Evolutionary conservation across 2,329 filamentous ascomycete genomes (phyloP), one percentile per base, ranked within the genome.

Genomic region (Fusarium incarnatum): DNA sequence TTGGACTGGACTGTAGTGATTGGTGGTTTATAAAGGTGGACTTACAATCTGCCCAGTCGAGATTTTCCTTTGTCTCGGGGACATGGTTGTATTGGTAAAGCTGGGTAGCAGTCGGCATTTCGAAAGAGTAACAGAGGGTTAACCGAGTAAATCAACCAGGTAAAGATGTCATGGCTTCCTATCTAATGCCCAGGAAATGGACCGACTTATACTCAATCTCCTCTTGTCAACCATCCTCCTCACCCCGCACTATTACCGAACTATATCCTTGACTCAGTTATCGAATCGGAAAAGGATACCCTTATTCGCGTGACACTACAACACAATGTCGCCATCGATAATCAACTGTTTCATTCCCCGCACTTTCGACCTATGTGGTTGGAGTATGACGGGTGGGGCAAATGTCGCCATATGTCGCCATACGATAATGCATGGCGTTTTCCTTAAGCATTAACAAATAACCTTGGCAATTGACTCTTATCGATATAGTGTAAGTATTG

Each of bases 21-120:
- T 15, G 5, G 6, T 12, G 5, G n/a, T 6, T 22, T 12, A 23
- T 8, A 11, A 12, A 7, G 6, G 10, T 11, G n/a, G 11, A 16
- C 73, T 56, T 70, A 80, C 79, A 68, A 18, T 81, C 79, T 30
- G 79, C 79, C 79, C 79, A 81, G 44, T 80, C 79, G 0, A 81
- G 74, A 11, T 77, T 56, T 52, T 80, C 78, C 56, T 79, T 75
- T 12, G 79, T 81, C 73, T 80, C 79, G 2, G 75, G 74, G 63
- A 81, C 79, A 37, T 81, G 76, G 25, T 70, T 60, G 64, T 80
- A 81, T 15, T 79, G 77, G n/a, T 56, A 56, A 12, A 56, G 41
- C 13, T 56, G 28, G 2, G 53, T 56, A 7, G 53, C 53, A 13
- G 53, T 28, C 5, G 53, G 53, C 53, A 56, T 56, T 20, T 15